These are phyloP conservation scores for Phytopythium mirpurense DNA, from an alignment of 352 stramenopile species.

Conservation along the genomic window DNA sequence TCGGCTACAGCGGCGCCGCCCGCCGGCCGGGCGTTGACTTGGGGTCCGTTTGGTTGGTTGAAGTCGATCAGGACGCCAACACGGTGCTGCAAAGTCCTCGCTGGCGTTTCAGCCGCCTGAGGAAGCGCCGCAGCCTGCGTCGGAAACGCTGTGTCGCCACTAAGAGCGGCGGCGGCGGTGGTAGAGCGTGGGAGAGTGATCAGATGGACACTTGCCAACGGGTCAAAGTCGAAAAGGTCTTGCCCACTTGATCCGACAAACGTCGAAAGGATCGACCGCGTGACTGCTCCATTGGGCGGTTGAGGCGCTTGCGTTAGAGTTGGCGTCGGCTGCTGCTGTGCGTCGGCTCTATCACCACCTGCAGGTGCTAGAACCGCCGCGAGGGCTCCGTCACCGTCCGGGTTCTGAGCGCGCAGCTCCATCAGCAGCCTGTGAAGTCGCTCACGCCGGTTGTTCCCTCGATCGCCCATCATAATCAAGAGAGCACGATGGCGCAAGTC, in stretches of 20 bases:
- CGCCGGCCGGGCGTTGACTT: conserved; percentile 10
- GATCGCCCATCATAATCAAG: neutral
- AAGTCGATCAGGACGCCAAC: neutral
- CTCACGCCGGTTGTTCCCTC: conserved; percentile 4
- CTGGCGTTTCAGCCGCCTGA: conserved; percentile 8
- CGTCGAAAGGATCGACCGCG: neutral
- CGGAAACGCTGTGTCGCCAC: neutral
- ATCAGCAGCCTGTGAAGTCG: conserved; percentile 6
- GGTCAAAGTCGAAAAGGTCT: neutral
- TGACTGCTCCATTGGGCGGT: neutral
- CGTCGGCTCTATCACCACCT: neutral
- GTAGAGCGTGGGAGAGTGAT: conserved; percentile 12
- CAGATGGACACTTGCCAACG: conserved; percentile 21
- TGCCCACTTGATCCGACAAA: neutral
- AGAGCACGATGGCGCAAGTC: conserved; percentile 2
- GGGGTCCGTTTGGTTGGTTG: neutral
- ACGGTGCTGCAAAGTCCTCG: neutral
- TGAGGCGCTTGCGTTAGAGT: neutral
- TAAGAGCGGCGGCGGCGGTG: too few species aligned
- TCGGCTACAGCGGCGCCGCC: conserved; percentile 12
- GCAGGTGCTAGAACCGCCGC: neutral
- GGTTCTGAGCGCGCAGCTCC: conserved; percentile 2
- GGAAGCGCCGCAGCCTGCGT: neutral
- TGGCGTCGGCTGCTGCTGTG: neutral
- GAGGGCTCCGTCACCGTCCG: neutral